Conservation (phyloP, 306 rosid genomes). For the Vigna nakashimae region DNA sequence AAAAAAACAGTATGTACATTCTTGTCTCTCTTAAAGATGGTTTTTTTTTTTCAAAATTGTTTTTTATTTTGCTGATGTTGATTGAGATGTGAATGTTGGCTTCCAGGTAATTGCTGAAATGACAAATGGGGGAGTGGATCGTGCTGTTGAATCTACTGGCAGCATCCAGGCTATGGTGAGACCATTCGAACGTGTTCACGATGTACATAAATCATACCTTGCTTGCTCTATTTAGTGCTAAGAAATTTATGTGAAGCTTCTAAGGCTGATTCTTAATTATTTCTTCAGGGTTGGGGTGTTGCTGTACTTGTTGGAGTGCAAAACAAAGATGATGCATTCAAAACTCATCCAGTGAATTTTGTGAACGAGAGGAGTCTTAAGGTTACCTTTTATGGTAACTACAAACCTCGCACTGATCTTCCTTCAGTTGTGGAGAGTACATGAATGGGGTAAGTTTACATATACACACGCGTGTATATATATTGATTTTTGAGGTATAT, state of each 20-base stretch:
- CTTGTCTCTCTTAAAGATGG: background rate
- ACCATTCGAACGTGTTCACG: constrained; percentile 93
- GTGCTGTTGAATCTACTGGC: constrained; percentile 87
- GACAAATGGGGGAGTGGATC: constrained; percentile 93
- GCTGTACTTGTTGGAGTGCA: constrained; percentile 96
- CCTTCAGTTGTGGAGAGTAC: constrained; percentile 82
- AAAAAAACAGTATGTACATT: background rate
- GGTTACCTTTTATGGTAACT: constrained; percentile 94
- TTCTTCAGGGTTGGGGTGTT: constrained; percentile 88
- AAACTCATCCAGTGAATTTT: constrained; percentile 77
- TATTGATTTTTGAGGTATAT: background rate
- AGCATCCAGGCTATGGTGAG: constrained; percentile 89
- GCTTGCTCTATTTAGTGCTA: background rate
- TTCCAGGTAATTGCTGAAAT: constrained; percentile 77
- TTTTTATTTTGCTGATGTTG: background rate
- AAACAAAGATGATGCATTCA: constrained; percentile 81
- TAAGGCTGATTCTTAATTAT: constrained; percentile 17
- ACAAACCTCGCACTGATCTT: constrained; percentile 81
- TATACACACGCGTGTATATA: no score
- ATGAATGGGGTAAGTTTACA: constrained; percentile 58
- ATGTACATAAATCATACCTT: constrained; percentile 51
- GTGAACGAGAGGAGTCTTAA: constrained; percentile 84
- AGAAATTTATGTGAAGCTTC: background rate
- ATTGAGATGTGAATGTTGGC: constrained; percentile 38
- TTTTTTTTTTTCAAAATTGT: background rate